phyloP scores from a whole-genome alignment of 2,329 filamentous ascomycete species.

The Pseudogymnoascus sp. region DNA sequence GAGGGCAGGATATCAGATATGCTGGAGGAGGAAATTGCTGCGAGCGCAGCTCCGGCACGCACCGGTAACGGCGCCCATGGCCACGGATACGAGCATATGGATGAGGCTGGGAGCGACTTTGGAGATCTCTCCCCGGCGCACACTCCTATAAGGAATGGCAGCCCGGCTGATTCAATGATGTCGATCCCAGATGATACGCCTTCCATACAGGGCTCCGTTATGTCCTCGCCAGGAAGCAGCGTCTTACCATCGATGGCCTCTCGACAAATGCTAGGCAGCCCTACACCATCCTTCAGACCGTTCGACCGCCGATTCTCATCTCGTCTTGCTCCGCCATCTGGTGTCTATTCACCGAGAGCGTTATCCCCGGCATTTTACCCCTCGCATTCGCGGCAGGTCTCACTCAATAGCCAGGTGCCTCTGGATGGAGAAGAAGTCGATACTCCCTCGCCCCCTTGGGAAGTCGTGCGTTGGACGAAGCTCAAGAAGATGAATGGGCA shows the following conservation, averaged over 20 bases:
- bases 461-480: conserved; percentile 93
- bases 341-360: conserved; percentile 55
- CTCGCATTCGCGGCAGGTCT: conserved; percentile 74
- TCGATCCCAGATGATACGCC: conserved; percentile 80
- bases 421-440: conserved; percentile 59
- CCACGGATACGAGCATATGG: conserved; percentile 22
- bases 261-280: conserved; percentile 57
- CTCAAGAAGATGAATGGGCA: conserved; percentile 83
- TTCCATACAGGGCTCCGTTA: conserved; percentile 61
- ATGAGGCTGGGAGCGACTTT: conserved; percentile 39
- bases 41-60: conserved; percentile 16
- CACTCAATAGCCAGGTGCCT: conserved; percentile 63
- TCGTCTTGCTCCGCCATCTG: conserved; percentile 59
- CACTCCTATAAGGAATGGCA: conserved; percentile 50
- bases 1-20: conserved; percentile 35
- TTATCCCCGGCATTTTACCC: conserved; percentile 64
- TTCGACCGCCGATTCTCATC: conserved; percentile 95
- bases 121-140: conserved; percentile 49
- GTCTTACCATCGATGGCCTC: conserved; percentile 63
- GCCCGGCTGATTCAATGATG: conserved; percentile 59
- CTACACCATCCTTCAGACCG: conserved; percentile 77
- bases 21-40: conserved; percentile 30
- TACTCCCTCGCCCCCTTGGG: conserved; percentile 78
- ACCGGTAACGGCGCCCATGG: conserved; percentile 29
- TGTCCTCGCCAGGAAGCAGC: conserved; percentile 67